Evolutionary conservation across 257 asterid genomes (phyloP).

Genomic region (Ocimum tenuiflorum): DNA sequence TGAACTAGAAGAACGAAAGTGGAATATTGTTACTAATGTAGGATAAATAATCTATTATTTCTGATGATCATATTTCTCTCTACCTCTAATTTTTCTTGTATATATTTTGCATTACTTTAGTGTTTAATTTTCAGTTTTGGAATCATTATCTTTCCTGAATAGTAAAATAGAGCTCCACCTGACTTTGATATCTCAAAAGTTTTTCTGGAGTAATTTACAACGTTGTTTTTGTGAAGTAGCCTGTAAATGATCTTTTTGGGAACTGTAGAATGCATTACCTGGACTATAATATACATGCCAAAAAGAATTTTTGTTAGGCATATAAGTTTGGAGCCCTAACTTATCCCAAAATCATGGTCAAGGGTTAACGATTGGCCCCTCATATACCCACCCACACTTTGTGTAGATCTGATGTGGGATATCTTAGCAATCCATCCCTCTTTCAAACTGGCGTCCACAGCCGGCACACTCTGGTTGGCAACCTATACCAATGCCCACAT

Average conservation of each 20-base stretch:
- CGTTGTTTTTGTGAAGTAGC: background rate
- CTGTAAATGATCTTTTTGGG: background rate
- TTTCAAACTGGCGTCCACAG: no score
- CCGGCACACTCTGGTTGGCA: no score
- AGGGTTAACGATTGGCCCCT: no score
- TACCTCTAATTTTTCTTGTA: background rate
- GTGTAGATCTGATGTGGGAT: no score
- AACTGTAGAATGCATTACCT: background rate
- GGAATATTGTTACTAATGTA: no score
- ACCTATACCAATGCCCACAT: no score
- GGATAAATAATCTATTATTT: background rate
- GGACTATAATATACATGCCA: constrained; percentile 6
- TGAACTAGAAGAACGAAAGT: no score
- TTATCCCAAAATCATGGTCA: no score
- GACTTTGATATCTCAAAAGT: background rate
- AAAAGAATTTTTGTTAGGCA: background rate
- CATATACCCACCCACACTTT: no score
- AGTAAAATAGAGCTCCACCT: background rate
- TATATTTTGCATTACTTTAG: background rate
- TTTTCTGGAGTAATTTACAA: background rate
- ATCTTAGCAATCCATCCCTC: no score
- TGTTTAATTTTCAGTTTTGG: background rate
- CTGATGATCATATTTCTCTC: no score
- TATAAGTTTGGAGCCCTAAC: no score
- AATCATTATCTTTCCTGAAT: background rate